phyloP scores from a whole-genome alignment of 140 eudicot genomes.

The Senecio squalidus region DNA sequence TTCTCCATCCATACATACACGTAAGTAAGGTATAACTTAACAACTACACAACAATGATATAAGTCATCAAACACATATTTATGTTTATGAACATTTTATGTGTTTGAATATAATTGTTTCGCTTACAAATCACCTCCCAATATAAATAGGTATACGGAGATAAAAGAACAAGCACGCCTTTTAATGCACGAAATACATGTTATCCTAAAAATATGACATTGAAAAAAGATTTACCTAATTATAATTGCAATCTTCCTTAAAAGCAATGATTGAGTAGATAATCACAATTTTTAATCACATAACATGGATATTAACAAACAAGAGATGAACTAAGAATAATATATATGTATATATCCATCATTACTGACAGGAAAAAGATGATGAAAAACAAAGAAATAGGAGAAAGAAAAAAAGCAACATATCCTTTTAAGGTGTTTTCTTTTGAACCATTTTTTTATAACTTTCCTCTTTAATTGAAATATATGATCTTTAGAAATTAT shows the following conservation, averaged over 20 bases:
- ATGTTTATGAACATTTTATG: too few species aligned
- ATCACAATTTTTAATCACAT: too few species aligned
- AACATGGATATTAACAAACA: conserved; percentile 15
- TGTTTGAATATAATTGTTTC: too few species aligned
- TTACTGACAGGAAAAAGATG: conserved; percentile 28
- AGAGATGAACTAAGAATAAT: conserved; percentile 19
- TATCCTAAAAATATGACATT: conserved; percentile 1
- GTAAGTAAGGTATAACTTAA: too few species aligned
- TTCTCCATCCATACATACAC: too few species aligned
- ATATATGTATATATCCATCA: conserved; percentile 17
- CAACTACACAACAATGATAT: too few species aligned
- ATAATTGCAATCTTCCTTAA: conserved; percentile 20
- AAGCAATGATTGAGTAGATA: conserved; percentile 35
- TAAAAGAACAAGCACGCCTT: not conserved
- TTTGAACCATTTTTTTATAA: conserved; percentile 50
- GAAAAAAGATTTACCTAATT: conserved; percentile 8
- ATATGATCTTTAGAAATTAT: not conserved
- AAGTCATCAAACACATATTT: too few species aligned
- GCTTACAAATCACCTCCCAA: too few species aligned
- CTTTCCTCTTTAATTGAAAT: conserved; percentile 48
- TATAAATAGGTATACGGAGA: too few species aligned
- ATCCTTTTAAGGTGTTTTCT: conserved; percentile 37
- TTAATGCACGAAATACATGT: conserved; percentile 2
- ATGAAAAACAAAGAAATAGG: conserved; percentile 23
- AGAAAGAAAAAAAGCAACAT: conserved; percentile 30